A percentile compares a stretch with the other conserved stretches of the same genome.
Conservation (phyloP, 495 filamentous ascomycete genomes). For the Staphylotrichum longicolle region DNA sequence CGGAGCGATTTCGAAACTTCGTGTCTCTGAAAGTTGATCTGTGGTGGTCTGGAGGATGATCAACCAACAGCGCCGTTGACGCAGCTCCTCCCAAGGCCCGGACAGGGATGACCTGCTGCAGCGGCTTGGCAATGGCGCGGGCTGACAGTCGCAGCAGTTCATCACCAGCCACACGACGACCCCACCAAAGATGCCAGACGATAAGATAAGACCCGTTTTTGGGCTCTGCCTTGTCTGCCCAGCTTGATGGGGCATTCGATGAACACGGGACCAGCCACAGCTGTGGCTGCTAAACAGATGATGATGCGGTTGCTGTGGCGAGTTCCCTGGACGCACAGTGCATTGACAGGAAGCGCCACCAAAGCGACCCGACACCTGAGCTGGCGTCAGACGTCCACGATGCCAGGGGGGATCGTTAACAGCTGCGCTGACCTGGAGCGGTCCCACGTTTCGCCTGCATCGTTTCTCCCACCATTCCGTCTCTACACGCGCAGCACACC, state of each 20-base stretch:
- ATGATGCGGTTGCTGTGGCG: no score
- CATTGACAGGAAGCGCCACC: background rate
- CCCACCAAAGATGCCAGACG: background rate
- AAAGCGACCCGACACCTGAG: background rate
- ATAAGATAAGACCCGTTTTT: constrained; percentile 7
- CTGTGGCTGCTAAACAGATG: background rate
- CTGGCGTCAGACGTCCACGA: constrained; percentile 4
- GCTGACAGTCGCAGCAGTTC: constrained; percentile 7
- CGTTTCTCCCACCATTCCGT: constrained; percentile 1
- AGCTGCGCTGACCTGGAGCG: background rate
- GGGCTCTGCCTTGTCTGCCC: background rate
- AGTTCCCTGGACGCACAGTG: background rate
- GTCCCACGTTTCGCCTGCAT: constrained; percentile 7
- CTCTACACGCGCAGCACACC: constrained; percentile 10
- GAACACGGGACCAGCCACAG: background rate
- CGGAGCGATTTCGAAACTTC: background rate
- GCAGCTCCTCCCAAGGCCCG: constrained; percentile 12
- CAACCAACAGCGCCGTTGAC: constrained; percentile 28
- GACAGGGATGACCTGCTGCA: constrained; percentile 21
- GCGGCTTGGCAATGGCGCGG: constrained; percentile 21
- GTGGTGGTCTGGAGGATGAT: constrained; percentile 15
- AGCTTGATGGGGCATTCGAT: background rate
- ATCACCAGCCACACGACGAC: constrained; percentile 3
- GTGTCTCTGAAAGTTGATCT: constrained; percentile 3
- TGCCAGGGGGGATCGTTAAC: constrained; percentile 6